Evolutionary conservation across 306 rosid species (phyloP), one percentile per base, ranked within the genome.

Genomic region (Cajanus cajan): DNA sequence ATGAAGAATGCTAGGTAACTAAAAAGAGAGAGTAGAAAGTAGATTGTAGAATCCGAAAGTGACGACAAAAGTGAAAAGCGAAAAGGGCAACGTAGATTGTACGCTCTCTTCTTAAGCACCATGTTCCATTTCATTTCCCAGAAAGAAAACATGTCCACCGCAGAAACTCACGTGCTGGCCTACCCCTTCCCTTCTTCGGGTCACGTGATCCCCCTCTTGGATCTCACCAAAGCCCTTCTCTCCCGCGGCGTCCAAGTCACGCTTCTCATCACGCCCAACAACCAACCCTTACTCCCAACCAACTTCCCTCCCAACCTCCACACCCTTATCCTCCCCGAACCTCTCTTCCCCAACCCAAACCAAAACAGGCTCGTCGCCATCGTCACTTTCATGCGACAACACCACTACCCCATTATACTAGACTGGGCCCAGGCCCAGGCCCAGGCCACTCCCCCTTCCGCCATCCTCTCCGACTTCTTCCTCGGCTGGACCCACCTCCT

Each of bases 401-500:
- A 55, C 19, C 92, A 89, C 79, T 69, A 73, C 68, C 88, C 86
- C 0, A 14, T 81, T 2, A 40, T 89, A 4, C 50, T 86, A 2
- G 15, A 81, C 0, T 89, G 86, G 88, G 86, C 78, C 21, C 51
- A 4, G 25, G 13, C 84, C 43, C 51, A 4, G 25, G 13, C 84
- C 43, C 88, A 82, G 4, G 55, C 73, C 28, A 65, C 50, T 6
- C 84, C 85, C 0, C 88, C 88, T n/a, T 19, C 78, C 0, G 87
- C 86, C 11, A 70, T 89, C 54, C 33, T 89, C 4, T 89, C 90
- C 1, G 90, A 86, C 25, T 84, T 86, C 73, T 82, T 89, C 48
- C 82, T 89, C 15, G 90, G 79, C n/a, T 89, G 92, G 92, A 84
- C 92, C 64, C 82, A 36, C 48, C 76, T 73, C 43, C 87, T 89